Percentiles rank a stretch among this genome's conserved stretches.
Conservation (phyloP, 1,284 basidiomycete genomes). For the Taiwanofungus camphoratus region DNA sequence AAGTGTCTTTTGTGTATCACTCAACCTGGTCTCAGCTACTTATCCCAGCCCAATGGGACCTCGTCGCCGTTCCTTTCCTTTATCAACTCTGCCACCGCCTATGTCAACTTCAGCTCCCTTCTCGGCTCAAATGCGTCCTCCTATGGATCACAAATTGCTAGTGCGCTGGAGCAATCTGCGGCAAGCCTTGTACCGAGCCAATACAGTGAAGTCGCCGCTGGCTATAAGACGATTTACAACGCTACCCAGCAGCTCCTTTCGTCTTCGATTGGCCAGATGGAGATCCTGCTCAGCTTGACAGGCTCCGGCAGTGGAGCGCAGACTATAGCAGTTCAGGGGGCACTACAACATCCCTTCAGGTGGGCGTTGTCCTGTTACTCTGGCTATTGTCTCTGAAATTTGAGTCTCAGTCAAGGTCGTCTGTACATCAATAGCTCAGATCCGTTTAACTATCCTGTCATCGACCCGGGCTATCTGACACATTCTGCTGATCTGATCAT, state of each 20-base stretch:
- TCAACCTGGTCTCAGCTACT: neutral
- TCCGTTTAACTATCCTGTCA: constrained; percentile 49
- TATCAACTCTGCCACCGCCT: constrained; percentile 65
- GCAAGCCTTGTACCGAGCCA: constrained; percentile 41
- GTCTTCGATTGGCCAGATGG: constrained; percentile 46
- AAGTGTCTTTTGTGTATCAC: constrained; percentile 9
- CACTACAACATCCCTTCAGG: constrained; percentile 62
- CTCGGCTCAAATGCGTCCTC: constrained; percentile 32
- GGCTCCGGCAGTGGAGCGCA: constrained; percentile 34
- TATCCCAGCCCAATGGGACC: constrained; percentile 16
- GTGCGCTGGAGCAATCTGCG: constrained; percentile 30
- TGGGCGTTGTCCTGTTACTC: constrained; percentile 12
- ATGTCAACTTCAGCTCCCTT: constrained; percentile 51
- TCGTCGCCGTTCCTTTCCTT: constrained; percentile 48
- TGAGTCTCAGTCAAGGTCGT: constrained; percentile 27
- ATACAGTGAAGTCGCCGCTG: constrained; percentile 45
- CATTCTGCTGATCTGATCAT: constrained; percentile 50
- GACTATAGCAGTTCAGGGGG: constrained; percentile 54
- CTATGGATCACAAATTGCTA: constrained; percentile 31
- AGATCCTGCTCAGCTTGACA: constrained; percentile 58
- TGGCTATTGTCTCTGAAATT: neutral
- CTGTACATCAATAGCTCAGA: constrained; percentile 43
- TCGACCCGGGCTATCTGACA: constrained; percentile 60
- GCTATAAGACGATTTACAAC: constrained; percentile 60
- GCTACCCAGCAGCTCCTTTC: constrained; percentile 40